Evolutionary conservation across 2,329 filamentous ascomycete species (phyloP), one percentile per base, ranked within the genome.

Genomic region (Scedosporium boydii): DNA sequence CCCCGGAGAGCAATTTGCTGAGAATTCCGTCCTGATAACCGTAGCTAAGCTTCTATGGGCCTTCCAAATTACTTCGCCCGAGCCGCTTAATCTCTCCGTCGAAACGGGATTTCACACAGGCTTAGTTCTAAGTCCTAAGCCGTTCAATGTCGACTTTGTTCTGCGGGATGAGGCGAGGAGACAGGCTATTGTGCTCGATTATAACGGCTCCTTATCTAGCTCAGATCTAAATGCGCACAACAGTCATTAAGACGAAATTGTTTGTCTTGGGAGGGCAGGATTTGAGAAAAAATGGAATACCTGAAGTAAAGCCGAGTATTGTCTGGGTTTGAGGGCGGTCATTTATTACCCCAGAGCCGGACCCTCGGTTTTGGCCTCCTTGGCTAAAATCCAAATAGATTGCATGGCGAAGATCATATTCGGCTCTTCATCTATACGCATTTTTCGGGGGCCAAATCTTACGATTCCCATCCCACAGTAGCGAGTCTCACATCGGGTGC

Each of bases 41-140:
- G 68, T 77, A 55, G 69, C 77, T 1, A 76, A 77, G 63, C 56
- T 78, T 10, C 64, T 84, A 0, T 85, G 81, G 82, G 78, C 76
- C 1, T 80, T 82, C 56, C 69, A 77, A 3, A 69, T 77, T 46
- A 60, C 66, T 2, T 63, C 70, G 1, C 66, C 65, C 16, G 62
- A 63, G 18, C 59, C 62, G 26, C 60, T 72, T 41, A 70, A 73
- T 41, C 59, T 66, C 29, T 66, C 66, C 4, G 53, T 72, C 3
- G 64, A 70, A 42, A 66, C 62, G 1, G 72, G 66, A 4, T 73
- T 67, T 5, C 65, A 68, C 3, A 66, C 65, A 18, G 67, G 64
- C 21, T 64, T 71, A 2, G 59, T 56, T 6, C 14, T 61, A 6
- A 16, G 16, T 4, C 59, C 59, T 1, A 65, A 65, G 29, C 53